Evolutionary conservation across 2,329 filamentous ascomycete genomes (phyloP).

Genomic region (Claviceps sorghi): DNA sequence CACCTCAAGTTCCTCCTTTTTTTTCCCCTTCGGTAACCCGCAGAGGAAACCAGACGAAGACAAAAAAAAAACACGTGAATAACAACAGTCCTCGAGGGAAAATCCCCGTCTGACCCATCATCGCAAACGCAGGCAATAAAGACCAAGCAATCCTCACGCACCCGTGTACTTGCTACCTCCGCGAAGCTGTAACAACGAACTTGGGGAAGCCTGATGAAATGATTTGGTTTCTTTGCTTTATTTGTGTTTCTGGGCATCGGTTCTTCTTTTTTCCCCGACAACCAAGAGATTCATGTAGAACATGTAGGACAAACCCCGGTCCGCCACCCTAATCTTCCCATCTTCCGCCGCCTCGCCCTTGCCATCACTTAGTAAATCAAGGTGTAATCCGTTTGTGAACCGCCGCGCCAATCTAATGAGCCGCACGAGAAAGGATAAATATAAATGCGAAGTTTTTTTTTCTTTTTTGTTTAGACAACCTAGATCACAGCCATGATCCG

Average conservation of each 20-base stretch:
- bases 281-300: constrained; percentile 20
- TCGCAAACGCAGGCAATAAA: background rate
- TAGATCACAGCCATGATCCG: constrained; percentile 14
- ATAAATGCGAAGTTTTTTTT: constrained; percentile 22
- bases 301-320: constrained; percentile 19
- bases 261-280: constrained; percentile 9
- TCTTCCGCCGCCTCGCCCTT: constrained; percentile 22
- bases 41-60: background rate
- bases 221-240: constrained; percentile 18
- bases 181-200: background rate
- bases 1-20: background rate
- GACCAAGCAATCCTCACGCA: background rate
- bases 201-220: background rate
- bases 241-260: constrained; percentile 17
- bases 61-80: background rate
- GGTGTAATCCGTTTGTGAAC: constrained; percentile 33
- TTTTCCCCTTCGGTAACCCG: background rate
- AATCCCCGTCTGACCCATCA: background rate
- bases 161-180: background rate
- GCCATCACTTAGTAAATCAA: constrained; percentile 33
- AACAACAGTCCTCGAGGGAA: background rate
- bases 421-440: constrained; percentile 31
- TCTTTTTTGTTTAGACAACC: constrained; percentile 9
- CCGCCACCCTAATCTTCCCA: constrained; percentile 14
- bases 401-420: constrained; percentile 41